Conservation (phyloP, 2,329 filamentous ascomycete species). For the Orbilia brochopaga region DNA sequence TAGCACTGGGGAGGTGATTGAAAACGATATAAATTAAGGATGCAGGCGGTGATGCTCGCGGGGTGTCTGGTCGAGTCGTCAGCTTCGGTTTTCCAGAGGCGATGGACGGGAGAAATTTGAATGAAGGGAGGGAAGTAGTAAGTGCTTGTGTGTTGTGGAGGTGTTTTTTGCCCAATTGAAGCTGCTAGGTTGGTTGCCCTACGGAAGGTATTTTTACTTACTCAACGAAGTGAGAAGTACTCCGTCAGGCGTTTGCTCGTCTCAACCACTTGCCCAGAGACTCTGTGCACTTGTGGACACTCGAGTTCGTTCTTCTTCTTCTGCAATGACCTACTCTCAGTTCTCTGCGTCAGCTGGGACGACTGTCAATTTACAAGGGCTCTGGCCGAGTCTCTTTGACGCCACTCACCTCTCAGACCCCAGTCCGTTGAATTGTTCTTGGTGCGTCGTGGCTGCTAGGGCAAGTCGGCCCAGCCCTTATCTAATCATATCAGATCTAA, state of each 20-base stretch:
- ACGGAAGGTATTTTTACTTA: not conserved
- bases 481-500: slow-evolving; percentile 28
- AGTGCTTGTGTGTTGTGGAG: slow-evolving; percentile 43
- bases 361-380: too few species aligned
- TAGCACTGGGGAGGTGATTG: slow-evolving; percentile 2
- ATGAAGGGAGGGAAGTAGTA: not conserved
- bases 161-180: slow-evolving; percentile 30
- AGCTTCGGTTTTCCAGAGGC: slow-evolving; percentile 11
- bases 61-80: slow-evolving; percentile 10
- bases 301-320: too few species aligned
- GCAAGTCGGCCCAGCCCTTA: slow-evolving; percentile 25
- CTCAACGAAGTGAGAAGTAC: too few species aligned
- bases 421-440: not conserved
- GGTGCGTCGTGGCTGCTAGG: not conserved
- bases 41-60: too few species aligned
- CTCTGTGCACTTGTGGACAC: too few species aligned
- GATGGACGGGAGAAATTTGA: slow-evolving; percentile 24
- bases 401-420: too few species aligned
- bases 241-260: too few species aligned
- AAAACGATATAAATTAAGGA: not conserved
- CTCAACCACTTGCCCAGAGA: too few species aligned
- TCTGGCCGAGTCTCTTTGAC: too few species aligned
- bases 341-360: too few species aligned
- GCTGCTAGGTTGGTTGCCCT: slow-evolving; percentile 45
- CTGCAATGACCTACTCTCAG: too few species aligned